Conservation (phyloP, 805 yeast genomes). For the Blastobotrys chiropterorum region DNA sequence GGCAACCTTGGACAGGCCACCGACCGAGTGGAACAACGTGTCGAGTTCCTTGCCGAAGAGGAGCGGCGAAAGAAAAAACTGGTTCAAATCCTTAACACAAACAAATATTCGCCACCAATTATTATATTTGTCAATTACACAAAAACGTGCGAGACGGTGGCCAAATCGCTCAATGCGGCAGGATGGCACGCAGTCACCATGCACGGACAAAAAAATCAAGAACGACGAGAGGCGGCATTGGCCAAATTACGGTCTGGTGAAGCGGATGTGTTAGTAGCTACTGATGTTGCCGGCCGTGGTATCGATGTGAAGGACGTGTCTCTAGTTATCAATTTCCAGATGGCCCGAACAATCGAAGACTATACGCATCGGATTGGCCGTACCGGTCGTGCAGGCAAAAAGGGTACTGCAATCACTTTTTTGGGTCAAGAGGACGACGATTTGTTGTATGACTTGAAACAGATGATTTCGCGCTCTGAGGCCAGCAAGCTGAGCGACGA, state of each 20-base stretch:
- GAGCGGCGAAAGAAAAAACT: slow-evolving; percentile 42
- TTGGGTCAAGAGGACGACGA: slow-evolving; percentile 57
- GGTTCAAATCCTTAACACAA: slow-evolving; percentile 32
- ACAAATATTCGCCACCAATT: slow-evolving; percentile 45
- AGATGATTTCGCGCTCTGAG: slow-evolving; percentile 40
- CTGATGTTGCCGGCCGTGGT: slow-evolving; percentile 96
- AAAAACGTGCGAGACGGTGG: slow-evolving; percentile 62
- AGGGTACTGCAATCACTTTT: slow-evolving; percentile 72
- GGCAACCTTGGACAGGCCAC: slow-evolving; percentile 63
- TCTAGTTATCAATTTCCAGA: slow-evolving; percentile 78
- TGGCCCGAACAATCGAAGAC: slow-evolving; percentile 71
- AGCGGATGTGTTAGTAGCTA: slow-evolving; percentile 70
- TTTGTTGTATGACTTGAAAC: slow-evolving; percentile 45
- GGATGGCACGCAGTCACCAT: slow-evolving; percentile 53
- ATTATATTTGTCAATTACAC: slow-evolving; percentile 80
- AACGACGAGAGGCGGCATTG: slow-evolving; percentile 75
- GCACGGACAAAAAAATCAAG: slow-evolving; percentile 86
- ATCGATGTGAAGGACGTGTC: slow-evolving; percentile 85
- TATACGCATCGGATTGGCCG: slow-evolving; percentile 93
- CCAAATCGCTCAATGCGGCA: slow-evolving; percentile 41
- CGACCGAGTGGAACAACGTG: slow-evolving; percentile 64
- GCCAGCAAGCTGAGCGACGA: slow-evolving; percentile 38
- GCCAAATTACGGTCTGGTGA: slow-evolving; percentile 48
- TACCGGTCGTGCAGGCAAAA: slow-evolving; percentile 90
- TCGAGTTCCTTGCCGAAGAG: slow-evolving; percentile 47